phyloP scores from a whole-genome alignment of 2,329 filamentous ascomycete genomes.

The Hypoxylon sp. region DNA sequence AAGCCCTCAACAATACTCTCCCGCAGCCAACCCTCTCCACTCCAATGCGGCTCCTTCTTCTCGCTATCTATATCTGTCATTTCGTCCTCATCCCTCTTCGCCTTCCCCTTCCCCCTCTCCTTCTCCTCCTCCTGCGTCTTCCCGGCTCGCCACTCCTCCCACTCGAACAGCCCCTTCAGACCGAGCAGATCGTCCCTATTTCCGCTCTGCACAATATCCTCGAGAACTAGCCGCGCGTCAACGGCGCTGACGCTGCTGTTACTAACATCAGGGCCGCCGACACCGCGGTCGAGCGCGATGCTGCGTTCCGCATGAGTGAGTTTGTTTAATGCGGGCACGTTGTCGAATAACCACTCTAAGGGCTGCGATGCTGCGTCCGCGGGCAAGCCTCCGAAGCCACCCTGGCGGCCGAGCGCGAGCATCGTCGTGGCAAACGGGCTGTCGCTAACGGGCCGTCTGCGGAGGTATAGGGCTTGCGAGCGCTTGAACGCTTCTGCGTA shows the following conservation, averaged over 20 bases:
- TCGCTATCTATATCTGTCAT: constrained; percentile 15
- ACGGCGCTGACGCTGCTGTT: constrained; percentile 65
- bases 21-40: constrained; percentile 68
- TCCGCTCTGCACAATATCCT: constrained; percentile 56
- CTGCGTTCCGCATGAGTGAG: constrained; percentile 77
- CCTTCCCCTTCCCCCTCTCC: constrained; percentile 40
- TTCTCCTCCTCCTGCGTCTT: constrained; percentile 49
- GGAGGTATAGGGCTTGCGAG: constrained; percentile 82
- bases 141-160: constrained; percentile 63
- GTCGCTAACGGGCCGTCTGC: constrained; percentile 77
- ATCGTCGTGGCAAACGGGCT: constrained; percentile 81
- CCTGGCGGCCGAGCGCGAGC: constrained; percentile 73
- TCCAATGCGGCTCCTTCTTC: constrained; percentile 47
- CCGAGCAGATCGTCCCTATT: constrained; percentile 61
- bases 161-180: constrained; percentile 69
- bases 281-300: constrained; percentile 69
- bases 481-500: constrained; percentile 76
- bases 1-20: constrained; percentile 69
- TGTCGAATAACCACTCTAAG: constrained; percentile 82
- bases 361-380: constrained; percentile 58
- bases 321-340: constrained; percentile 65
- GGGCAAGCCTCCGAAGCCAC: constrained; percentile 43
- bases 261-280: constrained; percentile 64
- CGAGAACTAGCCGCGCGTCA: constrained; percentile 80
- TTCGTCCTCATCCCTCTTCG: constrained; percentile 38